Evolutionary conservation across 805 yeast species (phyloP), one percentile per base, ranked within the genome.

Genomic region (Kregervanrija fluxuum): DNA sequence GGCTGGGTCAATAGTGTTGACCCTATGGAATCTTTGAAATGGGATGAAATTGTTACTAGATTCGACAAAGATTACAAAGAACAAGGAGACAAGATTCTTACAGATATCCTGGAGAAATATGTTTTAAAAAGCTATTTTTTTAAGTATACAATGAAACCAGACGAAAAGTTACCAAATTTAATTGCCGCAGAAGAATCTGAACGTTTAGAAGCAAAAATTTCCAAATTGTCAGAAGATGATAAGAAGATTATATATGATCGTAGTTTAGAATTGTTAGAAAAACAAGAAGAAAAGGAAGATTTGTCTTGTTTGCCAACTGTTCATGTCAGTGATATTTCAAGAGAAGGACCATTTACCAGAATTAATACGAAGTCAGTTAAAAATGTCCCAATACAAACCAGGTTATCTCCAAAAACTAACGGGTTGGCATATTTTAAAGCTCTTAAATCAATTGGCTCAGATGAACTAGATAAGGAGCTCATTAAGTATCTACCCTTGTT

Each of bases 1-100:
- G 80, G 87, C 9, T 89, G 96, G 86, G 81, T 85, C 42, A 88
- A 88, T 59, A 78, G 77, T 16, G 74, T 77, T n/a, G 86, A 87
- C 62, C 95, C 95, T 2, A 68, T 91, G 52, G 74, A 78, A 11
- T 54, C 74, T 3, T 65, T 93, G 40, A 79, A 80, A 44, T 84
- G 86, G 64, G 84, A 85, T 51, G 70, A 69, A 10, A 68, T 77
- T 16, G 65, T 91, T 34, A 51, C 57, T 4, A 67, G 69, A 48
- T 88, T 93, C 69, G 79, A 79, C 54, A 59, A 62, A 4, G 89
- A 86, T 22, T 80, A 80, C 56, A 59, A 61, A 3, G 57, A 55
- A 3, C 62, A 70, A 30, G 74, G 80, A 30, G 85, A 85, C 11
- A 50, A 57, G 2, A 55, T 89, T 40, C 84, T 93, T 59, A 71